Conservation (phyloP, 176 grass and related monocot genomes). For the Secale cereale region DNA sequence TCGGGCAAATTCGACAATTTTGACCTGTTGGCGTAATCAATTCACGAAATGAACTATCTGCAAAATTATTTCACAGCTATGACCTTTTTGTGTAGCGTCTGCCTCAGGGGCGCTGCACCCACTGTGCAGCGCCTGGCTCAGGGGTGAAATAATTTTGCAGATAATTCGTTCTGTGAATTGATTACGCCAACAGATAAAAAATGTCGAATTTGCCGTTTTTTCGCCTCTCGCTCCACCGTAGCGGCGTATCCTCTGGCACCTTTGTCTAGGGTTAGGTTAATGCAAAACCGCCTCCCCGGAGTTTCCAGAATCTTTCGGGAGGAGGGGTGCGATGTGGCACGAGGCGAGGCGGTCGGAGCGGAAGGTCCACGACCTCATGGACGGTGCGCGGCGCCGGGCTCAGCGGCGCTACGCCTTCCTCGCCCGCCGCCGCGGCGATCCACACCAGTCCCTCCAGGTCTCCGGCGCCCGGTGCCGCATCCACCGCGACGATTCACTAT, state of each 20-base stretch:
- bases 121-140: too few species aligned
- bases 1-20: too few species aligned
- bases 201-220: too few species aligned
- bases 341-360: slow-evolving; percentile 88
- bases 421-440: slow-evolving; percentile 82
- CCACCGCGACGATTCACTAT: slow-evolving; percentile 84
- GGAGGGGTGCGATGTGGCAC: slow-evolving; percentile 71
- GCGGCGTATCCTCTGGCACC: neutral
- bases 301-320: slow-evolving; percentile 9
- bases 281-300: neutral
- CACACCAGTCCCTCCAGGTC: slow-evolving; percentile 84
- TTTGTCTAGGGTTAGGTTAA: slow-evolving; percentile 37
- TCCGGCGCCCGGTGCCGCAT: slow-evolving; percentile 76
- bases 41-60: too few species aligned
- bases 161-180: too few species aligned
- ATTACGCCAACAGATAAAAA: too few species aligned
- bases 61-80: too few species aligned
- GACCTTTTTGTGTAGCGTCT: too few species aligned
- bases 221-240: neutral
- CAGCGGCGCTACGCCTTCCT: slow-evolving; percentile 81
- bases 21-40: too few species aligned
- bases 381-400: slow-evolving; percentile 79
- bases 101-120: too few species aligned
- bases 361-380: slow-evolving; percentile 98
- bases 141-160: too few species aligned